Evolutionary conservation across 805 yeast species (phyloP), one percentile per base, ranked within the genome.

Genomic region (Lipomyces oligophaga): DNA sequence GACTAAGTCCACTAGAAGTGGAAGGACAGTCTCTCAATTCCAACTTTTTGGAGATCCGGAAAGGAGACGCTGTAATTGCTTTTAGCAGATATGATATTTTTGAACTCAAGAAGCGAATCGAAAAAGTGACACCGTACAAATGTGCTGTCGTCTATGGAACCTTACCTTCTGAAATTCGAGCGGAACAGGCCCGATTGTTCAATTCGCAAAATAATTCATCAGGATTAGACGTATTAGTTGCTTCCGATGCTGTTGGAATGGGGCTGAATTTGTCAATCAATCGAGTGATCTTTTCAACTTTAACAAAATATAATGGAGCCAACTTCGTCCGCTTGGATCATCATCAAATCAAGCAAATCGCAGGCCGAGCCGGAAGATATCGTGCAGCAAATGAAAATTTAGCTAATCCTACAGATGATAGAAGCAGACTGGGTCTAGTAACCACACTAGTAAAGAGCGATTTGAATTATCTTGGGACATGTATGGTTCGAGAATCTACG

Each of bases 201-300:
- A 93, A 93, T 61, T n/a, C n/a, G n/a, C n/a, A n/a, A n/a, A 66
- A 65, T 37, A 66, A 69, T 1, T 67, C 62, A n/a, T 90, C 95
- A 1, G 75, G 76, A 28, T 83, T 79, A 53, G 93, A 89, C 59
- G 74, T 85, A n/a, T 70, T 93, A 31, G 85, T 93, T 5, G 97
- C 98, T 1, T 85, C 96, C 2, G 97, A 93, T 68, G 98, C 98
- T 0, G 80, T 93, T 52, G 98, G 98, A 1, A 90, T 93, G 97
- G 98, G 98, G 0, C 72, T 93, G 43, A 93, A 93, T 61, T 70
- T 93, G 59, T 41, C 85, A 21, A 89, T 93, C 55, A 78, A 80
- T 48, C 70, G 97, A 49, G 76, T 93, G 4, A 75, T 93, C 1
- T 89, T 93, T 61, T 77, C 83, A 15, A 73, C 81, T 0, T 68